phyloP scores from a whole-genome alignment of 1,284 basidiomycete species.

The Volvariella surrecta region DNA sequence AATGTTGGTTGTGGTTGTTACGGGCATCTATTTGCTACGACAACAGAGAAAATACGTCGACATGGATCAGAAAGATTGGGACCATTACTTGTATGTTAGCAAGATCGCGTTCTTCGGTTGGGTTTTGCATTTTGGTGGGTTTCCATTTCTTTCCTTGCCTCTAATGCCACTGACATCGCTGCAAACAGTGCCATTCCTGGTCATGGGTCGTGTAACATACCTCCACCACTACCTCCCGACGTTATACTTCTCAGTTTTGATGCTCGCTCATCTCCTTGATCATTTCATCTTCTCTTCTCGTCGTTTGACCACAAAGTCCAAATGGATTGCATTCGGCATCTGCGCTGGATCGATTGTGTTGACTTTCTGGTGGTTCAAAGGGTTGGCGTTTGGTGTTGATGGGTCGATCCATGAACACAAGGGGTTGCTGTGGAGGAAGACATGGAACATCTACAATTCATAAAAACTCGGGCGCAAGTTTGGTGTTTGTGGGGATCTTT shows the following conservation, averaged over 20 bases:
- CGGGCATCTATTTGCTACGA: slow-evolving; percentile 72
- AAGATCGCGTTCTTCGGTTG: slow-evolving; percentile 92
- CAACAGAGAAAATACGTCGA: slow-evolving; percentile 87
- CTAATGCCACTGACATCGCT: slow-evolving; percentile 1
- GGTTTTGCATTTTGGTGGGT: slow-evolving; percentile 83
- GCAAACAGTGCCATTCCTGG: slow-evolving; percentile 78
- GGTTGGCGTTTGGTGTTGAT: slow-evolving; percentile 82
- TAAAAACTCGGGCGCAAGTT: too few relatives aligned
- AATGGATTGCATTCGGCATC: slow-evolving; percentile 65
- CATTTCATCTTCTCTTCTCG: slow-evolving; percentile 83
- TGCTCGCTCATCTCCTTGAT: slow-evolving; percentile 87
- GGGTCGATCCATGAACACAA: slow-evolving; percentile 76
- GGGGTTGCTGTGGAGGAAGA: slow-evolving; percentile 76
- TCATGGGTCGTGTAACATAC: slow-evolving; percentile 94
- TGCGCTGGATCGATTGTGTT: slow-evolving; percentile 54
- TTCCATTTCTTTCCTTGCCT: slow-evolving; percentile 1
- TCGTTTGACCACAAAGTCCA: slow-evolving; percentile 52
- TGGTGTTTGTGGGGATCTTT: too few relatives aligned
- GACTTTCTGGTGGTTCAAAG: slow-evolving; percentile 93
- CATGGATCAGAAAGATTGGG: slow-evolving; percentile 75
- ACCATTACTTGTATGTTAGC: slow-evolving; percentile 88
- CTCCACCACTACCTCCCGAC: slow-evolving; percentile 92
- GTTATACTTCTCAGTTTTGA: slow-evolving; percentile 91
- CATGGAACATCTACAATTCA: slow-evolving; percentile 8
- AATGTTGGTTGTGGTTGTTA: slow-evolving; percentile 41